Evolutionary conservation across 2,329 filamentous ascomycete species (phyloP), one percentile per base, ranked within the genome.

Genomic region (Apiospora saccharicola): DNA sequence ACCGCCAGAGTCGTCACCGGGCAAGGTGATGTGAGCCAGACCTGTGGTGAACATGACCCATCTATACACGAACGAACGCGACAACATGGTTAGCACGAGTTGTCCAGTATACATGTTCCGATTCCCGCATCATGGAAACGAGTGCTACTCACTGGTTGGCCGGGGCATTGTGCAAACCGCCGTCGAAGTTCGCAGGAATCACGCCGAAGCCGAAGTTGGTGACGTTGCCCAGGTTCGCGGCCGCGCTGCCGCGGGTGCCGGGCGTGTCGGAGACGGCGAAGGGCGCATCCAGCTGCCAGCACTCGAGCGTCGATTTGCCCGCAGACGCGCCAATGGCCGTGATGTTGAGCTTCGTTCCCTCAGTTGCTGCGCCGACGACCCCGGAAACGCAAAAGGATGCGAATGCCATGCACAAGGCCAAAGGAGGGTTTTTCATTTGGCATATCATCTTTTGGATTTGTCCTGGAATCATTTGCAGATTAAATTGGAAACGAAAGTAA

Each of bases 261-360:
- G 81, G 73, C 41, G 79, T 67, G 4, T 74, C 75, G 8, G 82
- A 82, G 1, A 74, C 75, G n/a, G 76, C 64, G 72, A 85, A 84
- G 10, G 80, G 79, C 0, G 80, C 74, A 13, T 79, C 74, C n/a
- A 85, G 74, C 72, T 83, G 79, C 84, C 84, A 86, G 76, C 84
- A 86, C 77, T 86, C 82, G 22, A 86, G 76, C 0, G 77, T 80
- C n/a, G 83, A 86, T 37, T 83, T 81, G 13, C 83, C 85, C 67
- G 85, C 75, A 70, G 85, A 85, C 7, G 85, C 78, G 24, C 75
- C 73, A 8, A 76, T 68, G 4, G 73, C 72, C 22, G 74, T 71
- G 41, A 68, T 24, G 34, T 70, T 68, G 8, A 68, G n/a, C 13
- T 41, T 41, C 8, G 34, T n/a, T 10, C n/a, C 57, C 1, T 2